These are phyloP conservation scores for Eucalyptus coolabah DNA, from an alignment of 345 rosid genomes.

Conservation along the genomic window DNA sequence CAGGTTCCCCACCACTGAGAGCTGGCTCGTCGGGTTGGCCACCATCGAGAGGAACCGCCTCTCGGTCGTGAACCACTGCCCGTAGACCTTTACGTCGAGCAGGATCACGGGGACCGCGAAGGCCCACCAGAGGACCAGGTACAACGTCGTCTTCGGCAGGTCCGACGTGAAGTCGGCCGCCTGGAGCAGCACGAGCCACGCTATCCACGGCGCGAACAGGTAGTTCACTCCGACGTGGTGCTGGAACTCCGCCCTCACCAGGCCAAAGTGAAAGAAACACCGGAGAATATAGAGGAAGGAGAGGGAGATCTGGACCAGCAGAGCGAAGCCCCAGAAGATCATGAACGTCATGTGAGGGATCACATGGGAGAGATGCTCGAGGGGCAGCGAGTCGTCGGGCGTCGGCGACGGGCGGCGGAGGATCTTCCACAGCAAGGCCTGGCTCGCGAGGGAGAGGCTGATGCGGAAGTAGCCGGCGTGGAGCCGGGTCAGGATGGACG, in stretches of 20 bases:
- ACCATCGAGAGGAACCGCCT: constrained; percentile 20
- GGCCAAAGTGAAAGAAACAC: constrained; percentile 13
- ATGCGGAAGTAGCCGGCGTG: constrained; percentile 39
- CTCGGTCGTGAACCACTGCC: constrained; percentile 38
- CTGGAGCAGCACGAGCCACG: constrained; percentile 25
- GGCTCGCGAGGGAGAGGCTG: constrained; percentile 18
- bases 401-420: neutral
- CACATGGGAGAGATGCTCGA: neutral
- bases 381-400: neutral
- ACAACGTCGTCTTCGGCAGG: neutral
- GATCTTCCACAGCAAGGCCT: constrained; percentile 29
- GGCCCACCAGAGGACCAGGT: constrained; percentile 17
- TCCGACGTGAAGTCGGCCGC: constrained; percentile 1
- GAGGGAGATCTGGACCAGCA: constrained; percentile 8
- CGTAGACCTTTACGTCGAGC: constrained; percentile 28
- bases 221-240: constrained; percentile 30
- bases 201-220: constrained; percentile 28
- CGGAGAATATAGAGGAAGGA: constrained; percentile 15
- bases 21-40: constrained; percentile 33
- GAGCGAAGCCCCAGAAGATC: constrained; percentile 17
- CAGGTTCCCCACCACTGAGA: constrained; percentile 30
- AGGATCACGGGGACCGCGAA: constrained; percentile 14
- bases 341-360: constrained; percentile 6
- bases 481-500: constrained; percentile 7
- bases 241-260: constrained; percentile 26